Evolutionary conservation across 129 eudicot genomes (phyloP).

Genomic region (Lactuca sativa): DNA sequence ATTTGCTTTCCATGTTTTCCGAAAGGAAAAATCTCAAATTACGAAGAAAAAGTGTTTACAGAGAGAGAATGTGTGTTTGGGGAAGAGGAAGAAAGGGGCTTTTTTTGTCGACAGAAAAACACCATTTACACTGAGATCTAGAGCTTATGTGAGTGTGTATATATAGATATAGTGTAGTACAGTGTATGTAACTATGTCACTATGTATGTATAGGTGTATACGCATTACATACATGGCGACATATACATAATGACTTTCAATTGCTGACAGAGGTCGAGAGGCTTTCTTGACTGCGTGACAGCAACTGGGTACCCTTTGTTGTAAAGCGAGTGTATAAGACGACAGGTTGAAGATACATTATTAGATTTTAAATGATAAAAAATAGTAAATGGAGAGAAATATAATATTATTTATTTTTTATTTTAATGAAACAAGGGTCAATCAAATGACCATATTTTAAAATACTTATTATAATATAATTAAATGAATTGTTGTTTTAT

Average conservation of each 20-base stretch:
- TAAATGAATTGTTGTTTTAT: no score
- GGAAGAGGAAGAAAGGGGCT: conserved; percentile 21
- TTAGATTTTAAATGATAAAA: no score
- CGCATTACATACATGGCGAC: conserved; percentile 6
- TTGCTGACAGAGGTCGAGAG: conserved; percentile 10
- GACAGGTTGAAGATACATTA: not conserved
- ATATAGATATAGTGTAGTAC: conserved; percentile 3
- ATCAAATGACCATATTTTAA: no score
- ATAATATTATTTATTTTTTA: no score
- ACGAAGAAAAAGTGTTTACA: not conserved
- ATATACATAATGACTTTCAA: conserved; percentile 26
- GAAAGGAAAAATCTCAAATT: not conserved
- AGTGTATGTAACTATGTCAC: not conserved
- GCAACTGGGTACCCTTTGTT: conserved; percentile 16
- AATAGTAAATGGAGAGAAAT: not conserved
- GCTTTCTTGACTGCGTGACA: conserved; percentile 28
- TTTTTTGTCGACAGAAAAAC: conserved; percentile 17
- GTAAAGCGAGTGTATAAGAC: conserved; percentile 12
- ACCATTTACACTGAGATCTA: conserved; percentile 36
- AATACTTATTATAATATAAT: no score
- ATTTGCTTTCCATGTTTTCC: conserved; percentile 40
- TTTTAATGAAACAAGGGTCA: not conserved
- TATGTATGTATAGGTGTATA: conserved; percentile 3
- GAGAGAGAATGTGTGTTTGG: conserved; percentile 15
- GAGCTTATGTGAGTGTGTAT: conserved; percentile 17